These are phyloP conservation scores for Aureobasidium musti DNA, from an alignment of 2,329 filamentous ascomycete genomes.

Conservation along the genomic window DNA sequence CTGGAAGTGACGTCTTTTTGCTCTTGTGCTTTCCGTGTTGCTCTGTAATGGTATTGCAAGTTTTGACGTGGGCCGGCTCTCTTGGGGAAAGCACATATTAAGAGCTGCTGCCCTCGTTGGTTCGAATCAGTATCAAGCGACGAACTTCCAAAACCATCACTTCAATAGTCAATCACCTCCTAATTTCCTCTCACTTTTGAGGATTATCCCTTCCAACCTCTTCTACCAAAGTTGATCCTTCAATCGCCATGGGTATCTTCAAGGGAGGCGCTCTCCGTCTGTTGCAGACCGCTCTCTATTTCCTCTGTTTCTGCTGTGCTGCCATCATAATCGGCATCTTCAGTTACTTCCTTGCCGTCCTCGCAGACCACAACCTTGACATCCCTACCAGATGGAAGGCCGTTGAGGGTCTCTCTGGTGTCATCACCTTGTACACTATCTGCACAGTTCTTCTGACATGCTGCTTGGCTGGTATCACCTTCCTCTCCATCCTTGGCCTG, in stretches of 20 bases:
- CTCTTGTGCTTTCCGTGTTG: background rate
- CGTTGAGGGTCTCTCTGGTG: slow-evolving; percentile 68
- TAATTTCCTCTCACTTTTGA: background rate
- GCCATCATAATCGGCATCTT: slow-evolving; percentile 68
- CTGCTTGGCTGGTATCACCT: slow-evolving; percentile 71
- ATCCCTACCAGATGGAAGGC: slow-evolving; percentile 66
- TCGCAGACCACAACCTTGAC: slow-evolving; percentile 62
- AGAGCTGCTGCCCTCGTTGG: slow-evolving; percentile 5
- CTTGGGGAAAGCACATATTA: slow-evolving; percentile 9
- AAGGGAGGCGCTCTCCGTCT: slow-evolving; percentile 66
- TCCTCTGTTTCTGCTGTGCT: slow-evolving; percentile 71
- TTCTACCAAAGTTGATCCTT: slow-evolving; percentile 4
- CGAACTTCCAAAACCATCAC: background rate
- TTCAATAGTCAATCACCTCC: background rate
- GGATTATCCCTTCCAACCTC: background rate
- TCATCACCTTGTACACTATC: slow-evolving; percentile 72
- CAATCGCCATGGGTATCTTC: slow-evolving; percentile 40
- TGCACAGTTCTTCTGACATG: slow-evolving; percentile 73
- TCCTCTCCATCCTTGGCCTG: slow-evolving; percentile 73
- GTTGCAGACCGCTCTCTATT: slow-evolving; percentile 64
- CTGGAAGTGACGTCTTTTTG: slow-evolving; percentile 7
- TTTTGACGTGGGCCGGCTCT: background rate
- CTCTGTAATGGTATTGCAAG: background rate
- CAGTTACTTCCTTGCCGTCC: slow-evolving; percentile 79
- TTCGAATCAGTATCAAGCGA: slow-evolving; percentile 16